A percentile compares a stretch with the other conserved stretches of the same genome.
phyloP scores from a whole-genome alignment of 2,329 filamentous ascomycete genomes.

The Hortaea sp. region DNA sequence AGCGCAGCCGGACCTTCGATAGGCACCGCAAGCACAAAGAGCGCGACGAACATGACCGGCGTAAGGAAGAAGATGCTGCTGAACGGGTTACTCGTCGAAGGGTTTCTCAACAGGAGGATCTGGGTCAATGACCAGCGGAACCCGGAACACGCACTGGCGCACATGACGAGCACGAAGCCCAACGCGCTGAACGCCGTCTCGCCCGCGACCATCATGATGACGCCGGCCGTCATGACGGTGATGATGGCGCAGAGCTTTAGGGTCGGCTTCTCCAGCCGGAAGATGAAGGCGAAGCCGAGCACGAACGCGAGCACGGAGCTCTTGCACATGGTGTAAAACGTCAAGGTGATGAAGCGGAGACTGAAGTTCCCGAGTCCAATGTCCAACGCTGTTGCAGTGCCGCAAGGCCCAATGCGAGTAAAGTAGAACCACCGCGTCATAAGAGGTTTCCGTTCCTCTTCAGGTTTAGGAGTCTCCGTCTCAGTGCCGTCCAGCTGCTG shows the following conservation, averaged over 20 bases:
- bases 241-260: constrained; percentile 81
- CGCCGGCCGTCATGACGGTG: constrained; percentile 79
- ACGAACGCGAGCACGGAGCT: constrained; percentile 93
- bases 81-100: constrained; percentile 91
- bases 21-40: constrained; percentile 71
- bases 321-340: constrained; percentile 99
- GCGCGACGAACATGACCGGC: constrained; percentile 83
- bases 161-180: constrained; percentile 87
- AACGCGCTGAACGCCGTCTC: constrained; percentile 80
- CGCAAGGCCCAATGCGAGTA: constrained; percentile 83
- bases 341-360: constrained; percentile 89
- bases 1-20: constrained; percentile 71
- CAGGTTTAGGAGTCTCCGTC: constrained; percentile 6
- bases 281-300: constrained; percentile 86
- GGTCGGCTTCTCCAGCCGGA: constrained; percentile 80
- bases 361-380: constrained; percentile 95
- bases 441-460: constrained; percentile 41
- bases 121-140: constrained; percentile 99
- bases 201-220: constrained; percentile 96
- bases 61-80: constrained; percentile 96
- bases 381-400: constrained; percentile 83
- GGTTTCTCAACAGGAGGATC: constrained; percentile 85
- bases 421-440: constrained; percentile 90
- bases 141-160: constrained; percentile 86
- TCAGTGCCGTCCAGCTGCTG: constrained; percentile 3